Base-by-base conservation (phyloP, 805 yeast genomes). In the Kregervanrija fluxuum region DNA sequence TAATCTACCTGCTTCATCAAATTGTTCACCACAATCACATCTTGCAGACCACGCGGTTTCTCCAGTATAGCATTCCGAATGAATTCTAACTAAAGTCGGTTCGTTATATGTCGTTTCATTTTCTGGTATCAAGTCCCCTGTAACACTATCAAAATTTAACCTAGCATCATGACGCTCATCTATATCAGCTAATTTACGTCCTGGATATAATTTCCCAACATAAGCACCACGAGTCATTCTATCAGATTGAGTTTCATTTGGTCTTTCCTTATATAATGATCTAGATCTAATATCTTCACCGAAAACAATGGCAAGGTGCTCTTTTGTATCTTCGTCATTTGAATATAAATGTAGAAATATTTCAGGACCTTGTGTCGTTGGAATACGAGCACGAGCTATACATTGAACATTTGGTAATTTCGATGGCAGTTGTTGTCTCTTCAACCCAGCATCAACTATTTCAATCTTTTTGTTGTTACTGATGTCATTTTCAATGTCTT, bases 31-130 rank as follows among this genome's bases (percentile, higher is more conserved):
- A 67, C 99, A 93, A 65, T 93, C 99, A 65, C 99, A 93, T 44
- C 99, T 75, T 1, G 99, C 98, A 47, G 91, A 80, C 99, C 99
- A 93, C 9, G 97, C 98, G 1, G 97, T 93, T 61, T 93, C 99
- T 3, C 99, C 99, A 0, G 99, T 93, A 68, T 91, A 93, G 65
- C 99, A 93, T 61, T 93, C 99, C 3, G 95, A 85, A 61, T 93
- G 99, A 53, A 93, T 89, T 48, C 99, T 73, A 4, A 85, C 95
- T 50, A 91, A 65, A 1, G 82, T 80, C 3, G 80, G 74, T 14
- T 70, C 53, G 4, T 43, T 47, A 33, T 40, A 39, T 30, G 69
- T 30, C 55, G 62, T 49, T 56, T 47, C 48, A 50, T 54, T 55
- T 50, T 56, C 54, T 5, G 56, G 40, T 2, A 68, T 50, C n/a